Percentiles rank a stretch among this genome's conserved stretches.
phyloP scores from a whole-genome alignment of 1,284 basidiomycete genomes.

The Cryptococcus sp. region DNA sequence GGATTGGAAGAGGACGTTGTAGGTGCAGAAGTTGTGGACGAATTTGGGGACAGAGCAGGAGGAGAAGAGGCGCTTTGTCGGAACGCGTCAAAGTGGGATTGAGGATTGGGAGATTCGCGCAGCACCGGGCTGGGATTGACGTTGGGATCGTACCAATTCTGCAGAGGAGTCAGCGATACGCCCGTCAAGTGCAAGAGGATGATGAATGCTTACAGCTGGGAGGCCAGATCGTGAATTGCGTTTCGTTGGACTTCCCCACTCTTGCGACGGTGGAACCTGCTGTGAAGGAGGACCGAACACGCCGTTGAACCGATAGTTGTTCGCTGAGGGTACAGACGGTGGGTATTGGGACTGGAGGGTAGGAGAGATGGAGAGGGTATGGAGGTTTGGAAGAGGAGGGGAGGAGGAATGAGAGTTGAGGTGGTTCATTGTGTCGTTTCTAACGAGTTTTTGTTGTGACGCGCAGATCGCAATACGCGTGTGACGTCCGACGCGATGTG shows the following conservation, averaged over 20 bases:
- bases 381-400: constrained; percentile 45
- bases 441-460: too few relatives aligned
- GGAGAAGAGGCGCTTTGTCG: constrained; percentile 39
- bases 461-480: too few relatives aligned
- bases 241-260: constrained; percentile 38
- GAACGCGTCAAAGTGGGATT: constrained; percentile 34
- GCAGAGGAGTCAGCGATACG: background rate
- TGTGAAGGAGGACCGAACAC: constrained; percentile 46
- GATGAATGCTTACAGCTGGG: constrained; percentile 33
- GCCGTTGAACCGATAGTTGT: constrained; percentile 47
- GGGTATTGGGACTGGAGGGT: constrained; percentile 22
- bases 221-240: constrained; percentile 45
- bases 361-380: constrained; percentile 40
- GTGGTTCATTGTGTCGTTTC: background rate
- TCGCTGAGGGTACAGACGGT: constrained; percentile 8
- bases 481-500: too few relatives aligned
- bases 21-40: constrained; percentile 40
- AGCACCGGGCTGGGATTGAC: constrained; percentile 18
- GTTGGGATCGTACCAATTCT: constrained; percentile 47
- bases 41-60: constrained; percentile 45
- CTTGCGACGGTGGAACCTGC: constrained; percentile 16
- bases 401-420: constrained; percentile 8
- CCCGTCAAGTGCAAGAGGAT: background rate
- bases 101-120: constrained; percentile 27
- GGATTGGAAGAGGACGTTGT: constrained; percentile 29